Percentiles rank a stretch among this genome's conserved stretches.
phyloP scores from a whole-genome alignment of 2,329 filamentous ascomycete species.

The Phialophora verrucosa region DNA sequence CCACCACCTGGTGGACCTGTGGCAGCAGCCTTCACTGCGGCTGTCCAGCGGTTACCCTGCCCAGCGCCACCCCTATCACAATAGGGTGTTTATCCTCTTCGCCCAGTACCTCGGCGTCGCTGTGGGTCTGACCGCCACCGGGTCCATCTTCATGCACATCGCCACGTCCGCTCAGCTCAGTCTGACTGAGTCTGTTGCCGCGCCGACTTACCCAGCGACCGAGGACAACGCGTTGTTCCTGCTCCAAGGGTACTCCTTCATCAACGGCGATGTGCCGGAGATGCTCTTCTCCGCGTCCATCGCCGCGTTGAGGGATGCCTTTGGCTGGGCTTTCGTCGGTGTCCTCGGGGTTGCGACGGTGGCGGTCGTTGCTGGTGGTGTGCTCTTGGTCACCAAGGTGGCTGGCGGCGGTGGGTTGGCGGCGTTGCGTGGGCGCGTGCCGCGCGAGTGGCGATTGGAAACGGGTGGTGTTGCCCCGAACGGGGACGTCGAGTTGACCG shows the following conservation, averaged over 20 bases:
- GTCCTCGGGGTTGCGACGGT: not conserved
- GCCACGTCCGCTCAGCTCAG: slow-evolving; percentile 15
- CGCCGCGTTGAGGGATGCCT: slow-evolving; percentile 17
- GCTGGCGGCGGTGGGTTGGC: too few species aligned
- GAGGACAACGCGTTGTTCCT: slow-evolving; percentile 28
- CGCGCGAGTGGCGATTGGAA: slow-evolving; percentile 15
- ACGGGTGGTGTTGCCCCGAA: not conserved
- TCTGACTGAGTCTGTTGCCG: slow-evolving; percentile 9
- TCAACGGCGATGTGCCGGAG: slow-evolving; percentile 11
- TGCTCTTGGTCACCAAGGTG: too few species aligned
- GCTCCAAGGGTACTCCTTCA: slow-evolving; percentile 31
- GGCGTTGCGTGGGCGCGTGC: not conserved
- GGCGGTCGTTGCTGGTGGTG: not conserved
- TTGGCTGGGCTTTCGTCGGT: slow-evolving; percentile 15
- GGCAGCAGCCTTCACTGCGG: slow-evolving; percentile 11
- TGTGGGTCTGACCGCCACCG: slow-evolving; percentile 23
- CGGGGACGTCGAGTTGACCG: too few species aligned
- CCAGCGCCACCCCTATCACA: slow-evolving; percentile 30
- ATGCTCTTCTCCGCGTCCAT: slow-evolving; percentile 21
- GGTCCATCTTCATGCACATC: slow-evolving; percentile 33
- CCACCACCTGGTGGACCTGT: slow-evolving; percentile 31
- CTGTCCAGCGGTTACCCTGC: not conserved
- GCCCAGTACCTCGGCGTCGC: slow-evolving; percentile 29
- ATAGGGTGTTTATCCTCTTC: slow-evolving; percentile 30
- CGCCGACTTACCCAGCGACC: not conserved